Conservation (phyloP, 352 stramenopile genomes). For the Pythium coloratum region DNA sequence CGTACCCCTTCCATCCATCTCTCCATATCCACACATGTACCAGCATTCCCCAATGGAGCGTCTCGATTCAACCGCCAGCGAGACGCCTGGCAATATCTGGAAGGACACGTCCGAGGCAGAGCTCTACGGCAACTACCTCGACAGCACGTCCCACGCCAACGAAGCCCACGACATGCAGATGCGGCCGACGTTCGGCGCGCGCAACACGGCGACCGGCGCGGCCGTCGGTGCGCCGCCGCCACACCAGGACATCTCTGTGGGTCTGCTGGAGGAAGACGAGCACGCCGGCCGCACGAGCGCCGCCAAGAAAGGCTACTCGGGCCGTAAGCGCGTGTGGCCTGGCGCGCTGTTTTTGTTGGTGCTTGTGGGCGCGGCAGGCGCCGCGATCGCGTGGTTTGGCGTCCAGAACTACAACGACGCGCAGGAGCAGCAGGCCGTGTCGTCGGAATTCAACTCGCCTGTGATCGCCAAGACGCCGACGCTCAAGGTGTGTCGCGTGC, state of each 20-base stretch:
- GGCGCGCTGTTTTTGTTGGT: slow-evolving; percentile 72
- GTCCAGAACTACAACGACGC: slow-evolving; percentile 56
- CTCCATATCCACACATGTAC: slow-evolving; percentile 3
- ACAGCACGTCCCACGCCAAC: slow-evolving; percentile 21
- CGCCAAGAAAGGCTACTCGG: slow-evolving; percentile 52
- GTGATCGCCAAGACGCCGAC: slow-evolving; percentile 35
- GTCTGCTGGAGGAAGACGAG: slow-evolving; percentile 52
- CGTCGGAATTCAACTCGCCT: slow-evolving; percentile 43
- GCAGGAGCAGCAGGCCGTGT: slow-evolving; percentile 65
- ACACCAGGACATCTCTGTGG: slow-evolving; percentile 78
- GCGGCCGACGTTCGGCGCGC: slow-evolving; percentile 45
- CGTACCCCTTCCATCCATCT: background rate
- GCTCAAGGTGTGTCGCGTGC: slow-evolving; percentile 64
- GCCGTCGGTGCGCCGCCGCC: slow-evolving; percentile 15
- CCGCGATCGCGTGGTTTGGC: slow-evolving; percentile 67
- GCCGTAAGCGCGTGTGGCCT: slow-evolving; percentile 78
- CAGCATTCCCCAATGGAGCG: slow-evolving; percentile 11
- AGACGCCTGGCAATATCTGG: slow-evolving; percentile 44
- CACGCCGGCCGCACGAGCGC: slow-evolving; percentile 2
- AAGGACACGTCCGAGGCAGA: slow-evolving; percentile 71
- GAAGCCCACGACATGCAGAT: slow-evolving; percentile 33
- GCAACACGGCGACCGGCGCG: slow-evolving; percentile 30
- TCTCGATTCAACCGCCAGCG: slow-evolving; percentile 6
- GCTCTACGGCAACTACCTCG: slow-evolving; percentile 73
- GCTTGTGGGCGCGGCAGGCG: slow-evolving; percentile 43